phyloP scores from a whole-genome alignment of 2,329 filamentous ascomycete species.

The Sarocladium oryzae region DNA sequence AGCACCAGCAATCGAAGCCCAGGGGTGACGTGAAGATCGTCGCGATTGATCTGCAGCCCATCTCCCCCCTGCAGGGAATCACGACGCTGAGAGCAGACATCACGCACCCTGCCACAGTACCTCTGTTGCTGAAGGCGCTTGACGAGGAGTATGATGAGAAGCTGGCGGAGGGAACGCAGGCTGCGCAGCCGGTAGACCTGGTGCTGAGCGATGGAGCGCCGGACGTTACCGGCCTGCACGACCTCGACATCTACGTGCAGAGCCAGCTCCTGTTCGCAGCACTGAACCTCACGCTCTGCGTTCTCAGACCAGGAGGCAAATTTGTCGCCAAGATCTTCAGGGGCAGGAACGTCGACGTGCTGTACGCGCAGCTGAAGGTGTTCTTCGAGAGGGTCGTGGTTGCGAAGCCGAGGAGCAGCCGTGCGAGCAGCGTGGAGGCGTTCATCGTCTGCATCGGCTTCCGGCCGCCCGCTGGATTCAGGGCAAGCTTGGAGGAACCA shows the following conservation, averaged over 20 bases:
- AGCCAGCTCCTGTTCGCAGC: constrained; percentile 92
- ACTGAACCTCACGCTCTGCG: constrained; percentile 85
- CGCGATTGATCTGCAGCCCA: constrained; percentile 91
- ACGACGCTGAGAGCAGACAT: constrained; percentile 91
- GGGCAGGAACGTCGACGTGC: constrained; percentile 87
- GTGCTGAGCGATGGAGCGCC: constrained; percentile 94
- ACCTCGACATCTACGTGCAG: constrained; percentile 97
- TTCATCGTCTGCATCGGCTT: constrained; percentile 96
- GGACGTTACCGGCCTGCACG: constrained; percentile 93
- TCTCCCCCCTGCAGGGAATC: constrained; percentile 88
- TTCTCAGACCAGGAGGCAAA: constrained; percentile 85
- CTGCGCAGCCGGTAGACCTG: constrained; percentile 77
- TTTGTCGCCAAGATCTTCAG: constrained; percentile 99
- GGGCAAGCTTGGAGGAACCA: constrained; percentile 67
- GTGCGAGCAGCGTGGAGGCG: constrained; percentile 94
- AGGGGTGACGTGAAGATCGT: constrained; percentile 84
- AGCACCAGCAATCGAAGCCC: constrained; percentile 30
- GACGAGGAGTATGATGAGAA: constrained; percentile 60
- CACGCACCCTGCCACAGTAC: constrained; percentile 91
- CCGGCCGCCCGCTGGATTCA: constrained; percentile 68
- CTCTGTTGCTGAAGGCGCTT: constrained; percentile 76
- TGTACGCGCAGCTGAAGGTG: constrained; percentile 88
- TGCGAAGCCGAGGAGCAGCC: constrained; percentile 86
- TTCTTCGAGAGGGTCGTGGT: constrained; percentile 84
- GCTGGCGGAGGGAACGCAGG: constrained; percentile 34